Evolutionary conservation across 345 rosid species (phyloP), one percentile per base, ranked within the genome.

Genomic region (Pistacia vera): DNA sequence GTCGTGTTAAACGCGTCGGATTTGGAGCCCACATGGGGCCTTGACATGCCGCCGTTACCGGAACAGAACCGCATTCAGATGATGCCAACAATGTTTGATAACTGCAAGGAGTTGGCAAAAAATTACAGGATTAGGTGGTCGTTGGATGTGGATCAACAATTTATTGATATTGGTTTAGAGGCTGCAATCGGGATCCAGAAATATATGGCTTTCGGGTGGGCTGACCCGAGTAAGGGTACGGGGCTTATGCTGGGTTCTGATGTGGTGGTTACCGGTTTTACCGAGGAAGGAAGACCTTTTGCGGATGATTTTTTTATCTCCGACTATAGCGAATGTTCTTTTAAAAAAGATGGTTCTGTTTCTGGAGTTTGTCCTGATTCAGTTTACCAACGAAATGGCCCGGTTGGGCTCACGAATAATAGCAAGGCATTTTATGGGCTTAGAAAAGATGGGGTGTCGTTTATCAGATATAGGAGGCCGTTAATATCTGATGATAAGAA

Each of bases 201-300:
- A 76, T 96, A 96, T 80, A 88, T 96, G 98, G 97, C 97, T 1
- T 96, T 96, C 49, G 99, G 98, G 63, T 96, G 97, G 98, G 97
- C 98, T 0, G 79, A 82, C 61, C 93, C 91, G 11, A 82, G 83
- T 11, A 62, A 88, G 22, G 77, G 83, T 2, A 72, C 81, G 0
- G 92, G 83, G 54, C 74, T 86, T 46, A 96, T 93, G 98, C 58
- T 85, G 2, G 88, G 92, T 35, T 95, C 93, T 66, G 99, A 96
- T 75, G 96, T 96, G 69, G 92, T 83, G 14, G 88, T 96, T 77
- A 75, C 95, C 0, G 97, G 97, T 68, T 85, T 93, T 68, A 89
- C 90, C 0, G 95, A 89, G 63, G 91, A 91, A 36, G 97, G 97
- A 8, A 76, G 77, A 79, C 97, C 98, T 0, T 92, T 90, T 68